Conservation (phyloP, 2,329 filamentous ascomycete genomes). For the Alternaria atra region DNA sequence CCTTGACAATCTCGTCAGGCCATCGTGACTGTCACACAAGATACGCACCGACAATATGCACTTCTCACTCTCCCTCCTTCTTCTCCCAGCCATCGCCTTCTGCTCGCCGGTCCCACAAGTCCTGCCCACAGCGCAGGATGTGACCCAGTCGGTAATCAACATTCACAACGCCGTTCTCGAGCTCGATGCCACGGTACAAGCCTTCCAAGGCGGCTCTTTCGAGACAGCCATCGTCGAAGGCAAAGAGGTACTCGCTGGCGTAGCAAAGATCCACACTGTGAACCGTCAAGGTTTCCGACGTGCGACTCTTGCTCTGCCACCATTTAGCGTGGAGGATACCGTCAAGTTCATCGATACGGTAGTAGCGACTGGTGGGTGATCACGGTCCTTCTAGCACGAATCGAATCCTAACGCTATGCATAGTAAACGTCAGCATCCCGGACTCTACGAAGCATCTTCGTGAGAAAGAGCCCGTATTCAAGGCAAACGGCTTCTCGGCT, state of each 20-base stretch:
- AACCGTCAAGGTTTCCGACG: slow-evolving; percentile 27
- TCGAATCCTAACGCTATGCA: background rate
- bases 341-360: slow-evolving; percentile 18
- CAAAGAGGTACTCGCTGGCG: slow-evolving; percentile 22
- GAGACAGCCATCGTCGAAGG: slow-evolving; percentile 22
- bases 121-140: slow-evolving; percentile 3
- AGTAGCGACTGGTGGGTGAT: slow-evolving; percentile 15
- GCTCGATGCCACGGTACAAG: slow-evolving; percentile 17
- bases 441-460: slow-evolving; percentile 17
- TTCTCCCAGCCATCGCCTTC: slow-evolving; percentile 6
- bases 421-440: slow-evolving; percentile 27
- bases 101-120: slow-evolving; percentile 2
- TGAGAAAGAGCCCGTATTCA: slow-evolving; percentile 21
- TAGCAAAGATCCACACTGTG: slow-evolving; percentile 28
- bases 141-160: slow-evolving; percentile 17
- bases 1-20: background rate
- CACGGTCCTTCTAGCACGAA: background rate
- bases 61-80: background rate
- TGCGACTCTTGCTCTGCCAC: slow-evolving; percentile 15
- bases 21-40: background rate
- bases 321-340: slow-evolving; percentile 18
- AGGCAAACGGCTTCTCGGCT: slow-evolving; percentile 11
- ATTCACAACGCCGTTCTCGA: slow-evolving; percentile 27
- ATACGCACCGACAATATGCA: background rate
- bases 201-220: slow-evolving; percentile 12